Base-by-base conservation (phyloP, 2,329 filamentous ascomycete genomes). In the Penicillium crustosum region DNA sequence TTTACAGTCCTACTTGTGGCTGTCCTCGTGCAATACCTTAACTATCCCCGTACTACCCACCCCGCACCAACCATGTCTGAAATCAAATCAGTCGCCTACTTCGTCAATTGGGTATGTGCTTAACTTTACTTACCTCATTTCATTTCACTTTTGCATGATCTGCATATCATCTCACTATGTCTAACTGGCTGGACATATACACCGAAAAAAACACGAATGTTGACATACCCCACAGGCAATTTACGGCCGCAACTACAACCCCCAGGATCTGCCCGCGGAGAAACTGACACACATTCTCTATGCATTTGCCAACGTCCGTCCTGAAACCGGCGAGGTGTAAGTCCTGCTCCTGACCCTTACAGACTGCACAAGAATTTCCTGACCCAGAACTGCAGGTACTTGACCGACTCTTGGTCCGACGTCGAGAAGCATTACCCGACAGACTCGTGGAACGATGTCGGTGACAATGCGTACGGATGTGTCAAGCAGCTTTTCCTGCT, bases 251-350 rank as follows among this genome's bases (percentile, higher is more conserved):
- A 89, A 93, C 68, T 89, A 94, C 71, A 83, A 87, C 19, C 92
- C 93, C 0, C 89, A 95, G 70, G 86, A 96, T 71, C 83, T 97
- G 7, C 90, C 90, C 0, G 86, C 83, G 4, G 84, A 92, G 55
- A 89, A 91, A 55, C 83, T 97, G 41, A 97, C 93, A 0, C 93
- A 99, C 70, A 78, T 97, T 6, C 85, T 97, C n/a, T 97, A 97
- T 68, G 83, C 93, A 17, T 97, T 97, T 75, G 93, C 91, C 69
- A 95, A 97, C 73, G 84, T 96, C 58, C 83, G 86, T 3, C 82
- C 87, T 2, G 90, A 94, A 25, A 60, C 43, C 2, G 93, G 93
- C 48, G 91, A 96, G 75, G 91, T 95, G 75, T 89, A 82, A 38
- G 59, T 25, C 25, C 12, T 13, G n/a, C n/a, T 3, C 1, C 19